These are phyloP conservation scores for Misopates orontium DNA, from an alignment of 257 asterid genomes.

Conservation along the genomic window DNA sequence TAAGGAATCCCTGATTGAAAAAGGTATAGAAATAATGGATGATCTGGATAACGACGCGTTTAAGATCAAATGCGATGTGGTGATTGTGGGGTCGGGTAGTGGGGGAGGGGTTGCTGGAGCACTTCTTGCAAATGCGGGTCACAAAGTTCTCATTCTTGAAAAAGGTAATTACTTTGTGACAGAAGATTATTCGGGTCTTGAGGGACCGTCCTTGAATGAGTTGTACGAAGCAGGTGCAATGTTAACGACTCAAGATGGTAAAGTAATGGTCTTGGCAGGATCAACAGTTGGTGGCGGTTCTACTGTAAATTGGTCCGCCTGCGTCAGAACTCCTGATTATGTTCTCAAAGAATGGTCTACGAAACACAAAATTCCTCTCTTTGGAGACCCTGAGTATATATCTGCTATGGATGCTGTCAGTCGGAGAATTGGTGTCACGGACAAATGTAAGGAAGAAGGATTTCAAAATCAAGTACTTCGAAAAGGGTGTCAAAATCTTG, in stretches of 20 bases:
- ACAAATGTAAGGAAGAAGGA: constrained; percentile 55
- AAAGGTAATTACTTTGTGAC: constrained; percentile 81
- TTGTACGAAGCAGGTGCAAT: constrained; percentile 71
- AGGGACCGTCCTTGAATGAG: constrained; percentile 70
- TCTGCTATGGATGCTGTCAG: constrained; percentile 82
- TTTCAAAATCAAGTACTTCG: constrained; percentile 69
- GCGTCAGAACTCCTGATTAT: constrained; percentile 69
- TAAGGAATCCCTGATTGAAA: constrained; percentile 53
- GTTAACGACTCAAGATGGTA: constrained; percentile 66
- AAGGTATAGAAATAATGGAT: constrained; percentile 47
- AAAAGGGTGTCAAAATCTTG: constrained; percentile 73
- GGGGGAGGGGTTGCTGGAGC: constrained; percentile 95
- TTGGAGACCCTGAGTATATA: constrained; percentile 50
- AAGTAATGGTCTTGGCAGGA: constrained; percentile 71
- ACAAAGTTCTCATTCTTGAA: constrained; percentile 74
- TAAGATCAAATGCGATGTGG: constrained; percentile 74
- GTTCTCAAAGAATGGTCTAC: constrained; percentile 78
- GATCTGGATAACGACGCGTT: constrained; percentile 31
- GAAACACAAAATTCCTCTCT: constrained; percentile 47
- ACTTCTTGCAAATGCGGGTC: constrained; percentile 71
- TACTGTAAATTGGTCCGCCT: constrained; percentile 80
- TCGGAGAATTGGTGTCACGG: constrained; percentile 72
- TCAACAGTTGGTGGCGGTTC: constrained; percentile 81
- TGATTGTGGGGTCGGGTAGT: constrained; percentile 87
- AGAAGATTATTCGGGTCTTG: constrained; percentile 79